A percentile compares a stretch with the other conserved stretches of the same genome.
Evolutionary conservation across 345 rosid species (phyloP).

Genomic region (Physaria fendleri): DNA sequence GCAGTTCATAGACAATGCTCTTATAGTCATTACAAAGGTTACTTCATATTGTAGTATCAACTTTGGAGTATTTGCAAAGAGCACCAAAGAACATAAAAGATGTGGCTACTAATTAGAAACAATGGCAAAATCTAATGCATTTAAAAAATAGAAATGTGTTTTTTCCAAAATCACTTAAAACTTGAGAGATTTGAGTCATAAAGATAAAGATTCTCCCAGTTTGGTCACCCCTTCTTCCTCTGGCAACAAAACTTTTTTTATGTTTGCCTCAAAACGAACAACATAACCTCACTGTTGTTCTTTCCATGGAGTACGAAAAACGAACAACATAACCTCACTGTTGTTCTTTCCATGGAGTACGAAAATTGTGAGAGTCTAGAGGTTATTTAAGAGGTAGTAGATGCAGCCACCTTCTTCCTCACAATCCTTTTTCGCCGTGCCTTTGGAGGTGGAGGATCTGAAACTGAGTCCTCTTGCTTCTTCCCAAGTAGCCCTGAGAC

Average conservation of each 20-base stretch:
- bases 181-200: neutral
- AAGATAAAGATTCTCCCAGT: neutral
- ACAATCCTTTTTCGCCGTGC: conserved; percentile 74
- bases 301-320: conserved; percentile 8
- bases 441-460: conserved; percentile 51
- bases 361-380: neutral
- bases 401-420: conserved; percentile 62
- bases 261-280: conserved; percentile 20
- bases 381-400: conserved; percentile 26
- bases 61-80: neutral
- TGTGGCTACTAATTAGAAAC: conserved; percentile 23
- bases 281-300: conserved; percentile 22
- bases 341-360: conserved; percentile 11
- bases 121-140: conserved; percentile 6
- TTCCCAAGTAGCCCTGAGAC: conserved; percentile 78
- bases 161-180: neutral
- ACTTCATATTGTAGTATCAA: neutral
- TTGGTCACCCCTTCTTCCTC: conserved; percentile 16
- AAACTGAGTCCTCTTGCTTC: conserved; percentile 45
- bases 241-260: conserved; percentile 26
- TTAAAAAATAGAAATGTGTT: neutral
- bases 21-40: conserved; percentile 28
- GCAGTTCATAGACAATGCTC: conserved; percentile 56
- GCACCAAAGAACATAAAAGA: neutral
- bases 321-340: conserved; percentile 22